Evolutionary conservation across 225 moss, liverwort and hornwort genomes (phyloP).

Genomic region (Climacium dendroides): DNA sequence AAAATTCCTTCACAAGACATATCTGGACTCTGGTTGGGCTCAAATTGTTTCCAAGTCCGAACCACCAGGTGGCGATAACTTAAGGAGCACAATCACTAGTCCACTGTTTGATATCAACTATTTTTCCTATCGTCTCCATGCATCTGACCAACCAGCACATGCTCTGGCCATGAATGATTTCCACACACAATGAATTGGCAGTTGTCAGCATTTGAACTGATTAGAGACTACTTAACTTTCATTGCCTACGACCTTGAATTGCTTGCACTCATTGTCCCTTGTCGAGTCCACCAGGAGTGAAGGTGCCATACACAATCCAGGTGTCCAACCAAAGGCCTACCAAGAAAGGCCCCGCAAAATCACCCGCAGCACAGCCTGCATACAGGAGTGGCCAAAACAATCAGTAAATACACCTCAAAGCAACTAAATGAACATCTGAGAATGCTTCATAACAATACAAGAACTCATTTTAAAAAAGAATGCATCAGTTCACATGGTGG

Average conservation of each 20-base stretch:
- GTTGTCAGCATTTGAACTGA: neutral
- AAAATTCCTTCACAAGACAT: neutral
- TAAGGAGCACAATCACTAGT: neutral
- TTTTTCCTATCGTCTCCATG: neutral
- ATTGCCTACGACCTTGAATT: neutral
- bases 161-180: neutral
- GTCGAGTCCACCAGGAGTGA: slow-evolving; percentile 40
- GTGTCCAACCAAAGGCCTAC: slow-evolving; percentile 82
- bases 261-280: slow-evolving; percentile 20
- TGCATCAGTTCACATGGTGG: neutral
- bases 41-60: neutral
- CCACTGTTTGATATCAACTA: neutral
- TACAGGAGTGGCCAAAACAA: neutral
- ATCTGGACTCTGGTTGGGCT: neutral
- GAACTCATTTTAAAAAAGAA: neutral
- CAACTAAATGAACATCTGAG: neutral
- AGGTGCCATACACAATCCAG: slow-evolving; percentile 87
- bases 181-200: neutral
- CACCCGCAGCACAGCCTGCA: slow-evolving; percentile 84
- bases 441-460: neutral
- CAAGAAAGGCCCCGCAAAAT: slow-evolving; percentile 88
- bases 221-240: neutral
- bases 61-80: neutral
- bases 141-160: neutral
- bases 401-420: neutral